Conservation (phyloP, 2,329 filamentous ascomycete genomes). For the Ramularia endophylla region DNA sequence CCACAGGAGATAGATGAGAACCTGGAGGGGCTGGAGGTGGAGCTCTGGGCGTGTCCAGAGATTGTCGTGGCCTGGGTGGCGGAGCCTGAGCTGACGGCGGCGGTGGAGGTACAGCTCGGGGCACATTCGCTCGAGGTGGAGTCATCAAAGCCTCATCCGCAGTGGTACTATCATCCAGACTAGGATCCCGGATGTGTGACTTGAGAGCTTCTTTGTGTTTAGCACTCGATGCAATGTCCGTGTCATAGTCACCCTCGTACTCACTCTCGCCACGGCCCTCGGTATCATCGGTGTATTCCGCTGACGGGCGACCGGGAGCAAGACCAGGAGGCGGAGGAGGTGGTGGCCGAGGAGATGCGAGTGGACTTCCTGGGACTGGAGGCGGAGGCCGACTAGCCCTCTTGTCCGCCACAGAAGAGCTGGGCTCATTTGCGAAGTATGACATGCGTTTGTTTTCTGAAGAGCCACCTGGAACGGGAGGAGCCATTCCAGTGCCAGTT, state of each 20-base stretch:
- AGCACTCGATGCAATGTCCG: conserved; percentile 90
- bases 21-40: conserved; percentile 57
- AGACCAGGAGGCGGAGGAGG: conserved; percentile 43
- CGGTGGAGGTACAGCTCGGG: conserved; percentile 49
- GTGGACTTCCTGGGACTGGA: conserved; percentile 34
- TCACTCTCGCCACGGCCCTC: conserved; percentile 79
- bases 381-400: conserved; percentile 32
- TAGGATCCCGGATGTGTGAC: conserved; percentile 69
- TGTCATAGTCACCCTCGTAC: conserved; percentile 97
- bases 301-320: conserved; percentile 32
- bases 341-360: conserved; percentile 35
- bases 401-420: conserved; percentile 29
- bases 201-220: conserved; percentile 91
- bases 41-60: conserved; percentile 63
- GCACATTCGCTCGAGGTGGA: conserved; percentile 33
- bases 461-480: conserved; percentile 27
- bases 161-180: conserved; percentile 59
- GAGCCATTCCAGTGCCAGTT: conserved; percentile 30
- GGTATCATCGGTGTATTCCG: conserved; percentile 39
- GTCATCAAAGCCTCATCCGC: conserved; percentile 48
- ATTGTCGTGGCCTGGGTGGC: conserved; percentile 49
- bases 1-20: conserved; percentile 31
- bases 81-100: conserved; percentile 48
- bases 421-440: conserved; percentile 36
- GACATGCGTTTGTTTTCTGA: conserved; percentile 34